These are phyloP conservation scores for Samsoniella hepiali DNA, from an alignment of 2,329 filamentous ascomycete species.

Conservation along the genomic window DNA sequence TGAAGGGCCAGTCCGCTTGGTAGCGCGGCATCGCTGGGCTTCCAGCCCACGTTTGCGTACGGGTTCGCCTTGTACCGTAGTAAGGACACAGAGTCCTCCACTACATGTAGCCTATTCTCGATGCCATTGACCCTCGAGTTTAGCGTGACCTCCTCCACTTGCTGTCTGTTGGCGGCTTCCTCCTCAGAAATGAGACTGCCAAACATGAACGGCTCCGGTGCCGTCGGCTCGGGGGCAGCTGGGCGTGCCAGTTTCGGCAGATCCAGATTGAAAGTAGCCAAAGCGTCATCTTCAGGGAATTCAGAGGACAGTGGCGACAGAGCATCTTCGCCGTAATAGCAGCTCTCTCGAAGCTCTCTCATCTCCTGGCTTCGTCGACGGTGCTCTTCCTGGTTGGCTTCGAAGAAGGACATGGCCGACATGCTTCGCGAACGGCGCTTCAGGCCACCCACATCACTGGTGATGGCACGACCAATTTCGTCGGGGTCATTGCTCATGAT, in stretches of 20 bases:
- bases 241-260: conserved; percentile 6
- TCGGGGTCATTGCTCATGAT: conserved; percentile 40
- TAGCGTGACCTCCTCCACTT: neutral
- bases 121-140: conserved; percentile 12
- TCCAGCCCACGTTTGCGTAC: conserved; percentile 2
- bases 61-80: conserved; percentile 13
- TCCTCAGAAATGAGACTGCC: conserved; percentile 4
- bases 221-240: neutral
- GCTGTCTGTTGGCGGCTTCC: conserved; percentile 8
- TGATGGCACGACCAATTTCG: conserved; percentile 62
- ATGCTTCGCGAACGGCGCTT: conserved; percentile 59
- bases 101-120: conserved; percentile 11
- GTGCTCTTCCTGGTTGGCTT: conserved; percentile 31
- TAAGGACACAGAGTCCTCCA: conserved; percentile 7
- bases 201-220: neutral
- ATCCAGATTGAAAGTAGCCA: conserved; percentile 5
- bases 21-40: neutral
- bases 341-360: conserved; percentile 61
- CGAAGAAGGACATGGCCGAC: conserved; percentile 48
- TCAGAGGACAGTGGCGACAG: conserved; percentile 50
- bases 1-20: neutral
- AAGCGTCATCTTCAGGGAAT: conserved; percentile 36
- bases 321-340: conserved; percentile 45
- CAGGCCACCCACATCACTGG: conserved; percentile 47
- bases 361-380: conserved; percentile 62